A percentile compares a stretch with the other conserved stretches of the same genome.
Evolutionary conservation across 2,329 filamentous ascomycete species (phyloP).

Genomic region (Cordyceps militaris): DNA sequence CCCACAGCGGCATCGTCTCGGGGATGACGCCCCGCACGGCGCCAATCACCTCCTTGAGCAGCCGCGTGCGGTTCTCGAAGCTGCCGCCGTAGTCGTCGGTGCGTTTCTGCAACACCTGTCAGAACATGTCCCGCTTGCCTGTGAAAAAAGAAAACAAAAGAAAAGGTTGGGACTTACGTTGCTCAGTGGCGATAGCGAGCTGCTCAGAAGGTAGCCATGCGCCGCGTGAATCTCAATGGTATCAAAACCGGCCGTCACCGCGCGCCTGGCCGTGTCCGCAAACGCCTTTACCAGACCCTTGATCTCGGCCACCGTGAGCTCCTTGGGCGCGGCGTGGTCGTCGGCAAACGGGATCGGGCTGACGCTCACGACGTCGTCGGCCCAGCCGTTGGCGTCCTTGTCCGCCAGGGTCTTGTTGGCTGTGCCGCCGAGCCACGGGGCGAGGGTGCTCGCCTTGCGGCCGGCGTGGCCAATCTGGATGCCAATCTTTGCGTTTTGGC

Average conservation of each 20-base stretch:
- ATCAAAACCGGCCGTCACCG: constrained; percentile 66
- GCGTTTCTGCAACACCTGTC: constrained; percentile 33
- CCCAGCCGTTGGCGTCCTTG: constrained; percentile 48
- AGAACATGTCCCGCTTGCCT: not conserved
- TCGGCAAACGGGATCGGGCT: constrained; percentile 53
- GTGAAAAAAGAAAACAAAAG: not conserved
- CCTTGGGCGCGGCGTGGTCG: constrained; percentile 54
- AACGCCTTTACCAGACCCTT: constrained; percentile 55
- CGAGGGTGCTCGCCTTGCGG: constrained; percentile 54
- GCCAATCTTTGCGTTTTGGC: constrained; percentile 67
- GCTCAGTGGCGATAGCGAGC: constrained; percentile 55
- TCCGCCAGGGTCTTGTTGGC: constrained; percentile 47
- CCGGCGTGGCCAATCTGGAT: constrained; percentile 82
- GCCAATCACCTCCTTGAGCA: constrained; percentile 48
- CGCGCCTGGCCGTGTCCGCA: constrained; percentile 48
- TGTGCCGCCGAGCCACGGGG: constrained; percentile 53
- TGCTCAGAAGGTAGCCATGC: constrained; percentile 59
- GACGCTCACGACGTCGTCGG: constrained; percentile 45
- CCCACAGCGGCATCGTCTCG: constrained; percentile 45
- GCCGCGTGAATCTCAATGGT: constrained; percentile 62
- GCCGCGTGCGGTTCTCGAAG: constrained; percentile 59
- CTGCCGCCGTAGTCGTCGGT: constrained; percentile 60
- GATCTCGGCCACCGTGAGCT: constrained; percentile 63
- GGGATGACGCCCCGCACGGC: constrained; percentile 47
- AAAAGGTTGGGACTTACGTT: constrained; percentile 35